phyloP scores from a whole-genome alignment of 2,329 filamentous ascomycete species.

The Pseudogymnoascus sp. region DNA sequence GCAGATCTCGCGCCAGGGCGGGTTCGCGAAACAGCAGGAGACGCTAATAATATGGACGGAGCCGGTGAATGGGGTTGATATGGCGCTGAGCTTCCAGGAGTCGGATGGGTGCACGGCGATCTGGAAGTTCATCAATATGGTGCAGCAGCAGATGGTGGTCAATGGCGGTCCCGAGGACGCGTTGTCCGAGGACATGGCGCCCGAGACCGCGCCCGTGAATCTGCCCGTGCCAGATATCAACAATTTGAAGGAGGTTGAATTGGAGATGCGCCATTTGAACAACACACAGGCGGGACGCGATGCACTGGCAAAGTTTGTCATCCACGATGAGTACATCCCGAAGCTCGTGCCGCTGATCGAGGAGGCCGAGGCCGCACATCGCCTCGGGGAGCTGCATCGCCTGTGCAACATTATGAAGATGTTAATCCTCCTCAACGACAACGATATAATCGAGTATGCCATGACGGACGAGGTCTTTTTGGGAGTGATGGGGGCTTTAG shows the following conservation, averaged over 20 bases:
- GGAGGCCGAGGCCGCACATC: conserved; percentile 86
- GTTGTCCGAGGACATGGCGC: conserved; percentile 74
- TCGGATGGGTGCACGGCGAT: conserved; percentile 87
- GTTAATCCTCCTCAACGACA: conserved; percentile 90
- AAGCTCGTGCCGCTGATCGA: conserved; percentile 81
- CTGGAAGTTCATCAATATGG: conserved; percentile 87
- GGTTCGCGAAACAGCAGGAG: conserved; percentile 98
- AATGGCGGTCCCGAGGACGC: conserved; percentile 67
- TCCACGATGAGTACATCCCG: conserved; percentile 76
- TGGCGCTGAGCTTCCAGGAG: conserved; percentile 98
- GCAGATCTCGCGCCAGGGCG: conserved; percentile 84
- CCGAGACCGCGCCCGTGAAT: conserved; percentile 64
- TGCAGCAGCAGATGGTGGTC: conserved; percentile 67
- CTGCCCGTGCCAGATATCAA: conserved; percentile 74
- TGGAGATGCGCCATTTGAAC: conserved; percentile 71
- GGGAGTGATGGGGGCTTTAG: conserved; percentile 88
- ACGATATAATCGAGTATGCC: conserved; percentile 84
- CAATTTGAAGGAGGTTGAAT: conserved; percentile 76
- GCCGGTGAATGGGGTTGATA: conserved; percentile 71
- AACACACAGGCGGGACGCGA: conserved; percentile 69
- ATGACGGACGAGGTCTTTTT: conserved; percentile 84
- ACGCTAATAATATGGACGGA: conserved; percentile 99
- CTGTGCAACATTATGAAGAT: conserved; percentile 98
- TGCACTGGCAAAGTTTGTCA: conserved; percentile 76
- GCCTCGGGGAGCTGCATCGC: conserved; percentile 74